Evolutionary conservation across 805 yeast genomes (phyloP), one percentile per base, ranked within the genome.

Genomic region (Scheffersomyces stipitis): DNA sequence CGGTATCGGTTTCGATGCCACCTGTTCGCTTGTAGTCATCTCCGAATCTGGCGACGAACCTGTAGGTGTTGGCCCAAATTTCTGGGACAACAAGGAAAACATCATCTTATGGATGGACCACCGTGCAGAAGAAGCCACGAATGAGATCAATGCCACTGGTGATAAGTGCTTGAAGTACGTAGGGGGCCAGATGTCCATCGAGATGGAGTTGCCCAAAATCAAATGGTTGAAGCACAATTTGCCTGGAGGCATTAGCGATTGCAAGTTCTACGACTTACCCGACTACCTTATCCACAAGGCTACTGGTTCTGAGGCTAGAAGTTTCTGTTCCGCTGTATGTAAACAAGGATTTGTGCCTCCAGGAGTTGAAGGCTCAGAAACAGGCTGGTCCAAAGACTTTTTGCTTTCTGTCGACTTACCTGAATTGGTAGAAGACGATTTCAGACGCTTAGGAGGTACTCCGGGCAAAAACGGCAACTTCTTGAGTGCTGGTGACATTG

Each of bases 51-150:
- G 75, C 31, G 86, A 84, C 49, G 58, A 69, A 32, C 95, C 96
- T 3, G 73, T 87, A 30, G 87, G 84, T 2, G 98, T 89, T 12
- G 99, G 99, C 7, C 98, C 99, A 1, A 86, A 90, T 56, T 91
- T 87, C 58, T 45, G 63, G 23, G 81, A 87, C 51, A 48, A 68
- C 31, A 75, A 75, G 43, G 95, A 90, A 56, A 89, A 93, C 62
- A 83, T 93, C 52, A 80, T 93, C 35, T 65, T 93, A 45, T 93
- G 99, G 99, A 91, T 93, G 98, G 99, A 93, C 66, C 99, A 93
- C 62, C 77, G 99, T 45, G 97, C 98, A 0, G 81, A 74, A 12
- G 68, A 71, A 5, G 96, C 91, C 58, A 89, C 96, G 10, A 68
- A 78, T 38, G 76, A 69, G 38, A 89, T 93, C 59, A 91, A 91